These are phyloP conservation scores for Xylaria sp. DNA, from an alignment of 2,329 filamentous ascomycete genomes.

Conservation along the genomic window DNA sequence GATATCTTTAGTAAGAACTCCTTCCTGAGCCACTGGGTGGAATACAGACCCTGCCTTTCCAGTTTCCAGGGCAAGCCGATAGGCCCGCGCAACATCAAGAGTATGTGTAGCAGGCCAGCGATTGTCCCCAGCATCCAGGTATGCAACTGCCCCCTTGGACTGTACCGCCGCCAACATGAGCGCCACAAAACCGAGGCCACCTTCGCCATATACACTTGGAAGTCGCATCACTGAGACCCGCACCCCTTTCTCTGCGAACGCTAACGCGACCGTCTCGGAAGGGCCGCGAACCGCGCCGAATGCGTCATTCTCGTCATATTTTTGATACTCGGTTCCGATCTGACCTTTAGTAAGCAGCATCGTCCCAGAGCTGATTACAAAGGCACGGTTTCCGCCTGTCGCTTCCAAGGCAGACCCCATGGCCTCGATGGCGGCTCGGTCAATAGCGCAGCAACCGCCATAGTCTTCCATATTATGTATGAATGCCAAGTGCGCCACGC, in stretches of 20 bases:
- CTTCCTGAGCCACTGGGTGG: conserved; percentile 26
- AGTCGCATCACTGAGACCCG: conserved; percentile 29
- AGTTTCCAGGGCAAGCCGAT: conserved; percentile 26
- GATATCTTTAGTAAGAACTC: conserved; percentile 16
- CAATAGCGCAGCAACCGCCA: conserved; percentile 15
- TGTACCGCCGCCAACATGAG: conserved; percentile 16
- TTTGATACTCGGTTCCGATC: conserved; percentile 13
- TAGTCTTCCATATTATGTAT: conserved; percentile 20
- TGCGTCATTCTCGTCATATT: conserved; percentile 13
- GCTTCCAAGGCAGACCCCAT: conserved; percentile 22
- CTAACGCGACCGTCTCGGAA: conserved; percentile 12
- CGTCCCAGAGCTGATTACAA: conserved; percentile 29
- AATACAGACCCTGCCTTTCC: conserved; percentile 20
- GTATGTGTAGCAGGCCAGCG: conserved; percentile 25
- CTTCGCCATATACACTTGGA: conserved; percentile 23
- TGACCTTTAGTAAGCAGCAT: conserved; percentile 19
- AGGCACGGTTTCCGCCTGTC: conserved; percentile 13
- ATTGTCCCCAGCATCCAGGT: conserved; percentile 19
- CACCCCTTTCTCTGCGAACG: conserved; percentile 22
- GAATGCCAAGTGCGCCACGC: conserved; percentile 26
- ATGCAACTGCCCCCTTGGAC: conserved; percentile 1
- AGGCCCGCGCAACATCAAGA: conserved; percentile 22
- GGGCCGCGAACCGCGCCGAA: conserved; percentile 21
- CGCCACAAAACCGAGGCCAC: conserved; percentile 21
- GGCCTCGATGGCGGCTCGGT: conserved; percentile 27